phyloP scores from a whole-genome alignment of 129 eudicot genomes.

The Smallanthus sonchifolius region DNA sequence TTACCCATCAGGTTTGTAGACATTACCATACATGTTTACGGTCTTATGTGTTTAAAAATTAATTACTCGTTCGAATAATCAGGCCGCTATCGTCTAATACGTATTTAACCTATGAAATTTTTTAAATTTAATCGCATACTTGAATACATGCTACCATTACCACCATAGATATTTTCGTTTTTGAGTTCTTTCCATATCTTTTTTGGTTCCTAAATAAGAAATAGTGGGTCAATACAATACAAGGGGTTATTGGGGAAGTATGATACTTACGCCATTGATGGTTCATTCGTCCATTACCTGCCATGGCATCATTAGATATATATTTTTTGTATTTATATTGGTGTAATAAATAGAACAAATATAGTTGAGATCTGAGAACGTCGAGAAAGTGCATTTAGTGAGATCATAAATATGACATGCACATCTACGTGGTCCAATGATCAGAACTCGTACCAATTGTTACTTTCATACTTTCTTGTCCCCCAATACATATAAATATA shows the following conservation, averaged over 20 bases:
- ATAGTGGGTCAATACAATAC: not conserved
- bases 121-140: no score
- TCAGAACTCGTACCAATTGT: slow-evolving; percentile 9
- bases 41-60: no score
- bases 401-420: slow-evolving; percentile 29
- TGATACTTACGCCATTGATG: slow-evolving; percentile 1
- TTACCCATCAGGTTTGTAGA: no score
- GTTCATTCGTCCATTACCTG: slow-evolving; percentile 23
- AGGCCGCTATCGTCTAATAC: no score
- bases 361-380: slow-evolving; percentile 8
- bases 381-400: slow-evolving; percentile 23
- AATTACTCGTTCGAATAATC: no score
- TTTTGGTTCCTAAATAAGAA: not conserved
- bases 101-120: no score
- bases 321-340: not conserved
- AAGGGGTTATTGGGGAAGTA: not conserved
- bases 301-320: slow-evolving; percentile 2
- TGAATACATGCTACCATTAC: no score
- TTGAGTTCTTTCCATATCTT: no score
- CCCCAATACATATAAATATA: not conserved
- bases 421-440: slow-evolving; percentile 33
- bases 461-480: slow-evolving; percentile 8
- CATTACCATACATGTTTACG: no score
- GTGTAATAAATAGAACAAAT: not conserved
- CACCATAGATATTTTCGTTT: no score